A percentile compares a stretch with the other conserved stretches of the same genome.
These are phyloP conservation scores for Penicillium egyptiacum DNA, from an alignment of 495 filamentous ascomycete species.

Conservation along the genomic window DNA sequence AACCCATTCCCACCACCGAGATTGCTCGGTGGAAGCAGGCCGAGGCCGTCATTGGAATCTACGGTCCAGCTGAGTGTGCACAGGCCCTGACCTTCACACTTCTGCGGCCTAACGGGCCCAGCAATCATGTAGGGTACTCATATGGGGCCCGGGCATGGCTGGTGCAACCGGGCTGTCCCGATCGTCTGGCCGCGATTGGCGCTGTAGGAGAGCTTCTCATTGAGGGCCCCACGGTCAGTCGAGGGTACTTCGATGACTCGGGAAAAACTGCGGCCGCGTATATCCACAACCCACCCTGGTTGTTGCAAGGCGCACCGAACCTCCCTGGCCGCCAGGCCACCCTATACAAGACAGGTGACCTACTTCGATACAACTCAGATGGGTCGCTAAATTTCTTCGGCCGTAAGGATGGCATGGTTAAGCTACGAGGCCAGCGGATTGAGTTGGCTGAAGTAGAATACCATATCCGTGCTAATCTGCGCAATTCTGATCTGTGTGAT, in stretches of 20 bases:
- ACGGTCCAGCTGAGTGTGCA: not conserved
- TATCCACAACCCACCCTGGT: too few species aligned
- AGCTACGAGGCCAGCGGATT: not conserved
- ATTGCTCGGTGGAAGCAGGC: too few species aligned
- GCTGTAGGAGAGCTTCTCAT: not conserved
- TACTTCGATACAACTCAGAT: not conserved
- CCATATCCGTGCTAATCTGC: constrained; percentile 32
- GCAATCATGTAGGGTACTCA: not conserved
- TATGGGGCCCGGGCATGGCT: not conserved
- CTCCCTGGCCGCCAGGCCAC: not conserved
- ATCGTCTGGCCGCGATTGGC: not conserved
- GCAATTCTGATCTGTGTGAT: constrained; percentile 16
- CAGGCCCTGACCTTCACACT: not conserved
- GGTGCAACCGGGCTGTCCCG: not conserved
- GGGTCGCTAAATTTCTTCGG: not conserved
- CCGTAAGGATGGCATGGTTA: not conserved
- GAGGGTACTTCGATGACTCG: not conserved
- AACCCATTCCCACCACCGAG: not conserved
- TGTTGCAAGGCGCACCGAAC: not conserved
- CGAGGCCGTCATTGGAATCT: not conserved
- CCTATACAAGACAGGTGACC: constrained; percentile 5
- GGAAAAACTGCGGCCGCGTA: not conserved
- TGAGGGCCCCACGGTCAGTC: not conserved
- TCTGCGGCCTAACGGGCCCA: not conserved
- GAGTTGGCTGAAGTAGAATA: not conserved